Base-by-base conservation (phyloP, 306 rosid genomes). In the Gastrolobium villosum region DNA sequence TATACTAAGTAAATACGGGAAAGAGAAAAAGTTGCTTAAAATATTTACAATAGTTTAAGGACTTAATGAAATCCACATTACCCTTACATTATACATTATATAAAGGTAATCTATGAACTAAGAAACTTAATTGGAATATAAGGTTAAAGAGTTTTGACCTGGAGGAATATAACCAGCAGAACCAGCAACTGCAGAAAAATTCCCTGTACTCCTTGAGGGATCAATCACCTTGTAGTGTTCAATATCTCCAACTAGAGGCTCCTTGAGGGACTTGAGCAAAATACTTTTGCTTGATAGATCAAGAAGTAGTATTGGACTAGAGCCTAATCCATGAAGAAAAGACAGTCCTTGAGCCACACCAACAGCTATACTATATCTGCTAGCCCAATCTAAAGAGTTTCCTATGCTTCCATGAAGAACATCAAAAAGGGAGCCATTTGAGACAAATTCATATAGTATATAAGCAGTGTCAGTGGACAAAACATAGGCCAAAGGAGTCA, bases 121-220 rank as follows among this genome's bases (percentile, higher is more conserved):
- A 13, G 37, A 49, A 68, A 62, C 53, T 14, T 63, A 64, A 74
- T 10, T 35, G 57, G 46, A 70, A 72, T 36, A 6, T 6, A 30
- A 41, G 52, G 60, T 56, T 26, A 41, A n/a, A 66, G 46, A 83
- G 75, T 59, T 70, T 57, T 76, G 52, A 95, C 98, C 99, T 84
- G 97, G 99, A 82, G 99, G 99, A 74, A 95, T 87, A 75, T 92
- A 95, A 76, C 99, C 99, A 49, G 91, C 97, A 52, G 98, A 88
- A 82, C 99, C 99, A 84, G 96, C 94, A 54, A 95, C 87, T 9
- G 88, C 88, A 13, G 94, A 95, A 62, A 95, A 82, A 82, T 89
- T 95, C 67, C 93, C 99, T 0, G 93, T 88, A 84, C 97, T 93
- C 84, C 82, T 95, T 34, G 96, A 85, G 65, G 96, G 97, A 83